Percentiles rank a stretch among this genome's conserved stretches.
Evolutionary conservation across 495 filamentous ascomycete genomes (phyloP).

Genomic region (Penicillium chermesinum): DNA sequence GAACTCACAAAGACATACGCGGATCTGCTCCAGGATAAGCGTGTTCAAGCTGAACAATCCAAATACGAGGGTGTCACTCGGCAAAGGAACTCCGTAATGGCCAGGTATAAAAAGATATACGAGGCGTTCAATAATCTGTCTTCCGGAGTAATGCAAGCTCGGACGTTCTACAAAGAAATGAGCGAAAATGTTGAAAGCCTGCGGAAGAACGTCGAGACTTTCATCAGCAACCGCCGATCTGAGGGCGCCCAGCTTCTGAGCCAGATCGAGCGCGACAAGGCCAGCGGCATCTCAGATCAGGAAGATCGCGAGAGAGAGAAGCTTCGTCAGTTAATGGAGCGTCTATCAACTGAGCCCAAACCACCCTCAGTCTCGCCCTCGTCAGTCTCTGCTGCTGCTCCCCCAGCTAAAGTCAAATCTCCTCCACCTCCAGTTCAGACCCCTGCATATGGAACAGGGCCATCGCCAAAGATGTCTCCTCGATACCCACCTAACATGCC

Average conservation of each 20-base stretch:
- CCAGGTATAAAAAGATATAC: slow-evolving; percentile 85
- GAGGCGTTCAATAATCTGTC: slow-evolving; percentile 90
- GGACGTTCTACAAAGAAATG: slow-evolving; percentile 94
- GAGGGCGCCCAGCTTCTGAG: slow-evolving; percentile 86
- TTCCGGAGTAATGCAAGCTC: slow-evolving; percentile 76
- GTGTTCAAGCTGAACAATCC: slow-evolving; percentile 87
- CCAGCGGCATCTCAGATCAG: slow-evolving; percentile 61
- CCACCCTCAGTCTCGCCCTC: slow-evolving; percentile 38
- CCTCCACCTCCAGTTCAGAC: slow-evolving; percentile 42
- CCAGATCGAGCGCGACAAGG: slow-evolving; percentile 79
- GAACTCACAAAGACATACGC: slow-evolving; percentile 87
- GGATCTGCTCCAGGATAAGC: slow-evolving; percentile 85
- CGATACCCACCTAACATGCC: slow-evolving; percentile 42
- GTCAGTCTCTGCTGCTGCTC: slow-evolving; percentile 34
- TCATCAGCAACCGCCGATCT: slow-evolving; percentile 87
- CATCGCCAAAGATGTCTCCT: slow-evolving; percentile 40
- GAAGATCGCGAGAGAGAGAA: slow-evolving; percentile 83
- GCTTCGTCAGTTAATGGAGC: slow-evolving; percentile 85
- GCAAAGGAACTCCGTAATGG: slow-evolving; percentile 74
- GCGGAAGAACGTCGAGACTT: slow-evolving; percentile 94
- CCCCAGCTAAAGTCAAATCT: slow-evolving; percentile 34
- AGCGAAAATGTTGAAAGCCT: slow-evolving; percentile 88
- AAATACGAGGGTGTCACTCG: slow-evolving; percentile 87
- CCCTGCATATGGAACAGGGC: slow-evolving; percentile 32
- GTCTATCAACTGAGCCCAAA: slow-evolving; percentile 75